phyloP scores from a whole-genome alignment of 768 basidiomycete genomes.

The Pholiota molesta region DNA sequence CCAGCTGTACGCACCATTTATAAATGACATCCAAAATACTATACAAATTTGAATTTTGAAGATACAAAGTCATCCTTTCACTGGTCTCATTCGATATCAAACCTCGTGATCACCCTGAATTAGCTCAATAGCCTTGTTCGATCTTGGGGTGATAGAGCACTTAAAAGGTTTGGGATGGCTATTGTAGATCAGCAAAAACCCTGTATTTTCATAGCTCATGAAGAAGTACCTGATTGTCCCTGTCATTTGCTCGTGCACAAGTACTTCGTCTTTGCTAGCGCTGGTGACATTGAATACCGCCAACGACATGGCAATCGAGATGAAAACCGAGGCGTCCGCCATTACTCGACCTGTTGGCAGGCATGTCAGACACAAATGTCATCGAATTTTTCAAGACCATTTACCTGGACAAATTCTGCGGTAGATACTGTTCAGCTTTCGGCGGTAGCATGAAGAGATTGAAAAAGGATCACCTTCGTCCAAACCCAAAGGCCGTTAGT shows the following conservation, averaged over 20 bases:
- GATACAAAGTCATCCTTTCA: too few relatives aligned
- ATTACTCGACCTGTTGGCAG: conserved; percentile 33
- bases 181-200: background rate
- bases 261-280: conserved; percentile 33
- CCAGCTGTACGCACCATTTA: too few relatives aligned
- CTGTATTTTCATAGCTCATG: background rate
- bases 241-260: conserved; percentile 40
- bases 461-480: conserved; percentile 39
- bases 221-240: conserved; percentile 47
- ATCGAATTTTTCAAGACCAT: background rate
- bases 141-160: conserved; percentile 44
- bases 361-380: conserved; percentile 8
- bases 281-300: conserved; percentile 44
- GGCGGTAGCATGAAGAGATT: background rate
- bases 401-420: conserved; percentile 37
- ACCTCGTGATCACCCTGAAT: conserved; percentile 23
- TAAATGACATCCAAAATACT: too few relatives aligned
- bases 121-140: conserved; percentile 38
- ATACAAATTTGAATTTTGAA: too few relatives aligned
- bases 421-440: background rate
- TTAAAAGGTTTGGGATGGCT: conserved; percentile 47
- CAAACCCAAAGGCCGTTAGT: conserved; percentile 54
- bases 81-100: background rate
- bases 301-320: conserved; percentile 42
- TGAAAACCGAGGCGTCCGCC: conserved; percentile 46